These are phyloP conservation scores for Russula brevipes DNA, from an alignment of 768 basidiomycete species.

Conservation along the genomic window DNA sequence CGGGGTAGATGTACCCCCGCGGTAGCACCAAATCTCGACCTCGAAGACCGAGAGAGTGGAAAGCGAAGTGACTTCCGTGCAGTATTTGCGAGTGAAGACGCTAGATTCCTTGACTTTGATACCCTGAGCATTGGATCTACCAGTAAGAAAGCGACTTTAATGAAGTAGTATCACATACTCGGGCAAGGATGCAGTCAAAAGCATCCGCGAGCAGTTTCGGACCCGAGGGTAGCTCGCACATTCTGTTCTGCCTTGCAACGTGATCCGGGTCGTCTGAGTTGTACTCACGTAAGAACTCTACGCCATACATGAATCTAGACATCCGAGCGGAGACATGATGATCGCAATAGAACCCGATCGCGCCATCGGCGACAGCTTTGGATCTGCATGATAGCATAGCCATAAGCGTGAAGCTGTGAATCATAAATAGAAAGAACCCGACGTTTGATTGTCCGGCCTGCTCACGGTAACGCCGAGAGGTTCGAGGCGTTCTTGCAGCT, in stretches of 20 bases:
- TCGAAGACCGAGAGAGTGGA: constrained; percentile 75
- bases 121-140: constrained; percentile 37
- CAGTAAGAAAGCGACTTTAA: constrained; percentile 5
- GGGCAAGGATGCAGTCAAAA: constrained; percentile 72
- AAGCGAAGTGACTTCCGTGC: constrained; percentile 72
- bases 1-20: constrained; percentile 65
- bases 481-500: constrained; percentile 64
- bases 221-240: constrained; percentile 73
- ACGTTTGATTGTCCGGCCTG: constrained; percentile 78
- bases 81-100: constrained; percentile 77
- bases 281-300: constrained; percentile 68
- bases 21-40: constrained; percentile 80
- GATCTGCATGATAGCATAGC: constrained; percentile 42
- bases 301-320: constrained; percentile 77
- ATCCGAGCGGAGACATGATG: constrained; percentile 79
- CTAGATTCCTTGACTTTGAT: constrained; percentile 77
- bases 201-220: constrained; percentile 76
- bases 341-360: constrained; percentile 79
- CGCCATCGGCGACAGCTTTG: constrained; percentile 81
- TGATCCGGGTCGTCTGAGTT: constrained; percentile 65
- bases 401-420: constrained; percentile 3
- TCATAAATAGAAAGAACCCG: constrained; percentile 27
- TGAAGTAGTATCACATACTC: constrained; percentile 41
- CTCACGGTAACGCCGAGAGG: constrained; percentile 56
- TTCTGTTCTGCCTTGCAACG: constrained; percentile 51